phyloP scores from a whole-genome alignment of 257 asterid species.

The Thymus quinquecostatus region DNA sequence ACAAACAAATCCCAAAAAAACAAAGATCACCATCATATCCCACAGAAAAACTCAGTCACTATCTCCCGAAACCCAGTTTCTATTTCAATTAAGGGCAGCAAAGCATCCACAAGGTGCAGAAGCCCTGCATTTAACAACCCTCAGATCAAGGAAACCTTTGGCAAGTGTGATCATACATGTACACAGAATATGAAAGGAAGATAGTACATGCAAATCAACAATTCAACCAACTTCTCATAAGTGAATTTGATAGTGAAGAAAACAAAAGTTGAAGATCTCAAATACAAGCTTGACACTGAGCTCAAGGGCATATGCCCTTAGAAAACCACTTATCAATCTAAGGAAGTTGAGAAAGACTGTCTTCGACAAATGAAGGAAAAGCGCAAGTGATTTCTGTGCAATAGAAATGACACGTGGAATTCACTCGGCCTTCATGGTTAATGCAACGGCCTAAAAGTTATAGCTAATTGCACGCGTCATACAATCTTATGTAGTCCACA shows the following conservation, averaged over 20 bases:
- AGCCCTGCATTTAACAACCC: background rate
- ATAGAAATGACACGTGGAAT: background rate
- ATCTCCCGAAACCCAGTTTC: background rate
- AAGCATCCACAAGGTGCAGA: background rate
- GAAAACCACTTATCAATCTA: background rate
- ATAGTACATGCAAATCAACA: background rate
- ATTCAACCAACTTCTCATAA: background rate
- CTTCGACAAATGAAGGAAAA: background rate
- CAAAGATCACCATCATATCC: background rate
- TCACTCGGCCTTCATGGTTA: background rate
- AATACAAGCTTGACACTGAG: slow-evolving; percentile 2
- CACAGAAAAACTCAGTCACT: background rate
- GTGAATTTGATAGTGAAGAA: background rate
- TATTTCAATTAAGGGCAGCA: background rate
- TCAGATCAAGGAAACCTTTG: background rate
- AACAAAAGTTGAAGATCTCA: background rate
- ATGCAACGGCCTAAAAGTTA: background rate
- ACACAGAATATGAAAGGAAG: background rate
- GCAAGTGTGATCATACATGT: too few relatives aligned
- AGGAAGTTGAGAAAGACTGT: background rate
- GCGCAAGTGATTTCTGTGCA: background rate
- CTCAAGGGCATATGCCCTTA: background rate
- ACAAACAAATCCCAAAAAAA: background rate
- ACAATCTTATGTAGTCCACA: background rate
- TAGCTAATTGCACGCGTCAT: background rate